Evolutionary conservation across 805 yeast species (phyloP), one percentile per base, ranked within the genome.

Genomic region (Candida vartiovaarae): DNA sequence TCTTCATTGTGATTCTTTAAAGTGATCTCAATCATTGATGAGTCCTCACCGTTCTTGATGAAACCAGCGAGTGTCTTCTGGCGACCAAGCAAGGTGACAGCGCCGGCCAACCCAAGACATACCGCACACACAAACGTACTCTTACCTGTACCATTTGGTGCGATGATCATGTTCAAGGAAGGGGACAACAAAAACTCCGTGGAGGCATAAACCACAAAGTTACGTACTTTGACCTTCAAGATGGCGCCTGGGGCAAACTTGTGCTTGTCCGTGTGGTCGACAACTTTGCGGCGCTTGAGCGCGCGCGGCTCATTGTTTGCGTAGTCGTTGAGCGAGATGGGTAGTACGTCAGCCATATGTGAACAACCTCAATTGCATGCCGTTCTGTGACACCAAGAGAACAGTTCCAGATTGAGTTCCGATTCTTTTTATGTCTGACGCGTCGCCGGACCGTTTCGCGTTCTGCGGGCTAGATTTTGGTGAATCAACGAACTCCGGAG

Each of bases 61-160:
- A 86, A 87, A 25, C 80, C 81, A 32, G 71, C 70, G 3, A 80
- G 60, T 35, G 73, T 77, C 61, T 57, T 76, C 59, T 69, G 83
- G 68, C 75, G 84, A 4, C 93, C 95, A 46, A 90, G 74, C 36
- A 79, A 66, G 34, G 77, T 85, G 24, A 85, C 74, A 55, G 75
- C 78, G 1, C 97, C 98, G 2, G 83, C 91, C 15, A 93, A 65
- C 0, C 96, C 95, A 31, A 93, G 68, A 58, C 95, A 91, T 1
- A 91, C 77, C 0, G 96, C 98, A 47, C 96, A 86, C 4, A 93
- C 90, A 55, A 93, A 77, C 0, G 98, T 88, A 33, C 93, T 82
- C 57, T 93, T 93, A 6, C 99, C 99, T 0, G 95, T 78, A 32
- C 99, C 99, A 60, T 93, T 93, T 9, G 97, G 97, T 0, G 97